phyloP scores from a whole-genome alignment of 2,329 filamentous ascomycete species.

The Trichoderma sp. region DNA sequence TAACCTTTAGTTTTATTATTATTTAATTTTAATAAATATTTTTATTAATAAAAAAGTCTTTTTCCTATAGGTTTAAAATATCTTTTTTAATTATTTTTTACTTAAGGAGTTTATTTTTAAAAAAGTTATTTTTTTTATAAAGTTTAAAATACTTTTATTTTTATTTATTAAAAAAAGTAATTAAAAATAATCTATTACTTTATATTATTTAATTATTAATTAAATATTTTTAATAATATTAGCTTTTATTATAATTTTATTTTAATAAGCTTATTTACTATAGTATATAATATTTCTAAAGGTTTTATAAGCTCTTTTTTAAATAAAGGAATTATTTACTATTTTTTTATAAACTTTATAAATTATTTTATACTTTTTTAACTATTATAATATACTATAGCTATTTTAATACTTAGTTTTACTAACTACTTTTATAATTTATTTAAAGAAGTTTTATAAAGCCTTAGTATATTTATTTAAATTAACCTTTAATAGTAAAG shows the following conservation, averaged over 20 bases:
- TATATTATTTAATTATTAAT: too few relatives aligned
- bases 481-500: not conserved
- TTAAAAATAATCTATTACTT: too few relatives aligned
- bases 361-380: not conserved
- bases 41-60: too few relatives aligned
- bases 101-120: too few relatives aligned
- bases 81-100: too few relatives aligned
- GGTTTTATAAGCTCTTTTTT: not conserved
- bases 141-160: too few relatives aligned
- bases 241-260: not conserved
- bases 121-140: too few relatives aligned
- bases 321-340: not conserved
- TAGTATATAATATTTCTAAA: not conserved
- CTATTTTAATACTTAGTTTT: not conserved
- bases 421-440: not conserved
- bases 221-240: too few relatives aligned
- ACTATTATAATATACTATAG: not conserved
- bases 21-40: too few relatives aligned
- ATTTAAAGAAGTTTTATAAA: not conserved
- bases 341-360: not conserved
- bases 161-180: too few relatives aligned
- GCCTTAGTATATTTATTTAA: not conserved
- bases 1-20: not conserved
- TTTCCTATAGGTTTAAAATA: too few relatives aligned
- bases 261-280: not conserved